A percentile compares a stretch with the other conserved stretches of the same genome.
These are phyloP conservation scores for Emergomyces africanus DNA, from an alignment of 2,329 filamentous ascomycete species.

Conservation along the genomic window DNA sequence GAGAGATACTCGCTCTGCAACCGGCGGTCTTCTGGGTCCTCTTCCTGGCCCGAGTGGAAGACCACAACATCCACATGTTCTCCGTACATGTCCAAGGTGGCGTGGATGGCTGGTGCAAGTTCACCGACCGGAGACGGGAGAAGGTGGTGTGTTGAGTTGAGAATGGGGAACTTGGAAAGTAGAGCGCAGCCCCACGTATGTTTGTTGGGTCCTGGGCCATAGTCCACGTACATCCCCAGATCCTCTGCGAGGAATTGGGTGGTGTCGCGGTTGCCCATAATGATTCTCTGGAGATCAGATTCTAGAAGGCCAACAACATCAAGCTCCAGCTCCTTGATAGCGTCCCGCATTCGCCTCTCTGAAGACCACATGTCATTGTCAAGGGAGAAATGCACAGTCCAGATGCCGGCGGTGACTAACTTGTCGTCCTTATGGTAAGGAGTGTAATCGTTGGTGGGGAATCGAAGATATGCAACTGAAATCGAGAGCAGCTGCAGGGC, in stretches of 20 bases:
- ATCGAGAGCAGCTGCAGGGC: conserved; percentile 68
- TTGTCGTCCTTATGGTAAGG: conserved; percentile 83
- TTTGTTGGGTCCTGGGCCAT: conserved; percentile 93
- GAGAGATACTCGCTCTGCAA: conserved; percentile 78
- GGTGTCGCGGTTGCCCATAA: conserved; percentile 97
- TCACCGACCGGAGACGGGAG: conserved; percentile 89
- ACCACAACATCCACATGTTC: conserved; percentile 86
- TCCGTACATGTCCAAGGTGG: conserved; percentile 89
- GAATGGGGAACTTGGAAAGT: conserved; percentile 91
- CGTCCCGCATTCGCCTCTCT: conserved; percentile 81
- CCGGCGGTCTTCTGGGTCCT: conserved; percentile 82
- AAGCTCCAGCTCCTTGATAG: conserved; percentile 89
- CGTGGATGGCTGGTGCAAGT: conserved; percentile 88
- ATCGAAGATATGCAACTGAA: conserved; percentile 72
- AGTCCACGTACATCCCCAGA: conserved; percentile 97
- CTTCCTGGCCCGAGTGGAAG: conserved; percentile 97
- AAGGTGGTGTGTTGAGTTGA: conserved; percentile 93
- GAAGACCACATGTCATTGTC: conserved; percentile 99
- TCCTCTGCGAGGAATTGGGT: conserved; percentile 94
- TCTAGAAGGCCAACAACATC: conserved; percentile 94
- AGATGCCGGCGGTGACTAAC: conserved; percentile 85
- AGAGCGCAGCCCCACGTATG: conserved; percentile 94
- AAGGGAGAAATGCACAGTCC: conserved; percentile 96
- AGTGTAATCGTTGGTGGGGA: conserved; percentile 82
- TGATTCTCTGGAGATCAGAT: conserved; percentile 88